phyloP scores from a whole-genome alignment of 129 eudicot genomes.

The Solidago caesia region DNA sequence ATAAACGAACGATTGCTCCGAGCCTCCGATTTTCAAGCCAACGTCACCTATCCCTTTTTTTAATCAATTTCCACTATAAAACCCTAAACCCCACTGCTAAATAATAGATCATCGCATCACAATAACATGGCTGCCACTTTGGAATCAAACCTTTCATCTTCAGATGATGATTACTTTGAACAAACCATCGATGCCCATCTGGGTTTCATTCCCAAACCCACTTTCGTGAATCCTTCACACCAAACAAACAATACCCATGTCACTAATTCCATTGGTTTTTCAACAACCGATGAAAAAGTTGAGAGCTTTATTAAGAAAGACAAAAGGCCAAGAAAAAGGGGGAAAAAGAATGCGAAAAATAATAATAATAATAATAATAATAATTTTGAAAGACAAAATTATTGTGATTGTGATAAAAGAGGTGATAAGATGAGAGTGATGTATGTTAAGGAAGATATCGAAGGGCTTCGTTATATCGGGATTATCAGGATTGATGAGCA shows the following conservation, averaged over 20 bases:
- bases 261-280: not conserved
- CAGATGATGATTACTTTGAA: slow-evolving; percentile 8
- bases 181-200: slow-evolving; percentile 21
- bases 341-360: slow-evolving; percentile 16
- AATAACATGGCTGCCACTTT: slow-evolving; percentile 20
- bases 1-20: too few relatives aligned
- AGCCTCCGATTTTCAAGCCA: too few relatives aligned
- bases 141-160: slow-evolving; percentile 19
- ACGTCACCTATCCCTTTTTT: too few relatives aligned
- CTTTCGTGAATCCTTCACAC: not conserved
- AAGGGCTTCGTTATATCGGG: slow-evolving; percentile 50
- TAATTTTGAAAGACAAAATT: slow-evolving; percentile 27
- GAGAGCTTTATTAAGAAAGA: slow-evolving; percentile 32
- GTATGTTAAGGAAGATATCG: slow-evolving; percentile 49
- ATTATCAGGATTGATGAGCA: slow-evolving; percentile 48
- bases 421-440: slow-evolving; percentile 30
- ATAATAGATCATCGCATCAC: too few relatives aligned
- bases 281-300: not conserved
- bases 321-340: slow-evolving; percentile 29
- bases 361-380: too few relatives aligned
- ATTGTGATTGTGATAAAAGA: slow-evolving; percentile 32
- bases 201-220: slow-evolving; percentile 12
- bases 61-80: not conserved
- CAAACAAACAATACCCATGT: slow-evolving; percentile 23
- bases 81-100: slow-evolving; percentile 27